Base-by-base conservation (phyloP, 2,329 filamentous ascomycete genomes). In the Colletotrichum zoysiae region DNA sequence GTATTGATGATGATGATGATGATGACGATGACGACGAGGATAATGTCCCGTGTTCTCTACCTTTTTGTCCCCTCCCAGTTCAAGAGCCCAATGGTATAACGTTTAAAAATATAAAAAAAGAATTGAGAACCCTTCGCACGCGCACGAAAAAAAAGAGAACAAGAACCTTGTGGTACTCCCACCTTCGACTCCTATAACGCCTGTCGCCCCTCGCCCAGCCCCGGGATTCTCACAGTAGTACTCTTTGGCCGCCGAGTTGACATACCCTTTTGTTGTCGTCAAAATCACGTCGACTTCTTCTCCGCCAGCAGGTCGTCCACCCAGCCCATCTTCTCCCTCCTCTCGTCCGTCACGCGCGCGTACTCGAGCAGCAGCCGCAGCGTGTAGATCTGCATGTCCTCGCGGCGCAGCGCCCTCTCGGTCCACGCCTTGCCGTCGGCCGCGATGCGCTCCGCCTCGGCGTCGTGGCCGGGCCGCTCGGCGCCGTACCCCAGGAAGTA, bases 341-440 rank as follows among this genome's bases (percentile, higher is more conserved):
- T 77, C 50, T 88, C 86, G 66, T 88, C 87, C 50, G 82, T 80
- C 16, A 91, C 76, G 23, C 89, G 82, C 7, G 85, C 90, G 73
- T 91, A 92, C 80, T 92, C 90, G 42, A 92, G 81, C 65, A 92
- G 79, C 74, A 95, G 77, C 55, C 92, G 83, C 65, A 91, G 82
- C 11, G 90, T 86, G 78, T 95, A 95, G 11, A 94, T 85, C 76
- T 90, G 86, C 91, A 94, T 93, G 77, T 94, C 92, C 76, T 93
- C 91, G 75, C 86, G 88, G 70, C 93, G 83, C 35, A 94, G 82
- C 9, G 92, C 92, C 77, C 82, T 87, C 73, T 90, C 88, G 0
- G 92, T 90, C 92, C 92, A 95, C 42, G 84, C 83, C 78, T 90
- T 89, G 2, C 92, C 92, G 4, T 86, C 87, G 55, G 83, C 80